These are phyloP conservation scores for Cymbidium sinense DNA, from an alignment of 106 monocot species.

Conservation along the genomic window DNA sequence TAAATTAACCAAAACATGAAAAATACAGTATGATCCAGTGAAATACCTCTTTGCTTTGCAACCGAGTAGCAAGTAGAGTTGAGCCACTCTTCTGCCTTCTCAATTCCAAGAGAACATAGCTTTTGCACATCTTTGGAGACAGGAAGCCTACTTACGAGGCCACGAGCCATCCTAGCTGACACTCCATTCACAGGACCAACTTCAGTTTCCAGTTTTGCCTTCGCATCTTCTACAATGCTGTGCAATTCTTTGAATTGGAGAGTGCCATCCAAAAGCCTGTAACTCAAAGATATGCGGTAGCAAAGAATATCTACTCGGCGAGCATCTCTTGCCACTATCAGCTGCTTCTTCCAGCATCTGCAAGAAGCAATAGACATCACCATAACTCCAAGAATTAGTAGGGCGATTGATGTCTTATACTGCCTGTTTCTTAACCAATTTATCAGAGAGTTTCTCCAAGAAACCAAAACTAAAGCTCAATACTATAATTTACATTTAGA, in stretches of 20 bases:
- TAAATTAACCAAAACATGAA: background rate
- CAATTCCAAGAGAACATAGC: constrained; percentile 61
- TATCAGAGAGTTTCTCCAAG: background rate
- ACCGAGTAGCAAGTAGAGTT: constrained; percentile 19
- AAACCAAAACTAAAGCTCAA: background rate
- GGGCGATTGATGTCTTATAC: background rate
- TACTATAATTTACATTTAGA: background rate
- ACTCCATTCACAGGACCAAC: constrained; percentile 84
- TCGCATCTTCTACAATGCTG: constrained; percentile 55
- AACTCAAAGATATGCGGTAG: constrained; percentile 60
- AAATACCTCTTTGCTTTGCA: constrained; percentile 31
- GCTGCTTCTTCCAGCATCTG: constrained; percentile 91
- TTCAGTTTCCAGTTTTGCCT: constrained; percentile 77
- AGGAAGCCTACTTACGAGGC: constrained; percentile 84
- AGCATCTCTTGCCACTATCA: constrained; percentile 69
- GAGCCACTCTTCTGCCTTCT: constrained; percentile 65
- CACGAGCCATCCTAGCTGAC: constrained; percentile 71
- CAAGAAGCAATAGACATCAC: background rate
- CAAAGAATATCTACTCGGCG: constrained; percentile 88
- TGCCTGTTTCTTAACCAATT: background rate
- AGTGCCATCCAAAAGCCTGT: constrained; percentile 77
- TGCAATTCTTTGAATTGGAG: constrained; percentile 62
- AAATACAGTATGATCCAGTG: background rate
- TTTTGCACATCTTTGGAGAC: constrained; percentile 74
- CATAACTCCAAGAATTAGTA: background rate